Evolutionary conservation across 805 yeast genomes (phyloP).

Genomic region (Candida methanosorbosa): DNA sequence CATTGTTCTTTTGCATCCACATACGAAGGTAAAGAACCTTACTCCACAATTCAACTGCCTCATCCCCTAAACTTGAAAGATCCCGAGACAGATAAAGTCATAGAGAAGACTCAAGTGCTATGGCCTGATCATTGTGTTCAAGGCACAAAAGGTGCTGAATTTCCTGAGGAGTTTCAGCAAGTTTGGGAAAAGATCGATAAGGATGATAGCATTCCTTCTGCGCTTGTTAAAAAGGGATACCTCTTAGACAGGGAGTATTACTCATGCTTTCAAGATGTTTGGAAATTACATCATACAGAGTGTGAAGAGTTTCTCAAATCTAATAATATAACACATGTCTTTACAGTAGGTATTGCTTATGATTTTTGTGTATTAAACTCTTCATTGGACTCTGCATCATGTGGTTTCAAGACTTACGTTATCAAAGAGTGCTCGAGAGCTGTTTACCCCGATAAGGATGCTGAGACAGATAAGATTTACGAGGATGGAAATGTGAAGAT

Average conservation of each 20-base stretch:
- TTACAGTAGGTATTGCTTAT: slow-evolving; percentile 74
- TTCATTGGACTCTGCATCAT: slow-evolving; percentile 54
- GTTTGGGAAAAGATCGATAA: slow-evolving; percentile 16
- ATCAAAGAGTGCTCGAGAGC: slow-evolving; percentile 47
- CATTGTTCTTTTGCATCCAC: slow-evolving; percentile 79
- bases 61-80: slow-evolving; percentile 37
- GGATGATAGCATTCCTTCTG: slow-evolving; percentile 27
- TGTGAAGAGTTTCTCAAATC: slow-evolving; percentile 38
- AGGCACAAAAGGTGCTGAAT: slow-evolving; percentile 53
- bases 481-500: slow-evolving; percentile 23
- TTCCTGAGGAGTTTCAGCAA: slow-evolving; percentile 42
- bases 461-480: slow-evolving; percentile 25
- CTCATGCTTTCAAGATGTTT: slow-evolving; percentile 77
- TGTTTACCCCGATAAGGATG: slow-evolving; percentile 36
- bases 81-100: slow-evolving; percentile 15
- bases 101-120: slow-evolving; percentile 31
- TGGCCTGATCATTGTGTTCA: slow-evolving; percentile 96
- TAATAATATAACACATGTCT: slow-evolving; percentile 48
- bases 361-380: slow-evolving; percentile 82
- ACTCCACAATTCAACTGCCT: slow-evolving; percentile 33
- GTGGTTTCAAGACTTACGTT: slow-evolving; percentile 61
- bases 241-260: slow-evolving; percentile 72
- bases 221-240: slow-evolving; percentile 61
- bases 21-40: slow-evolving; percentile 43
- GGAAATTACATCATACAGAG: slow-evolving; percentile 67